Percentiles rank a stretch among this genome's conserved stretches.
Conservation (phyloP, 2,329 filamentous ascomycete genomes). For the Alternaria sp. region DNA sequence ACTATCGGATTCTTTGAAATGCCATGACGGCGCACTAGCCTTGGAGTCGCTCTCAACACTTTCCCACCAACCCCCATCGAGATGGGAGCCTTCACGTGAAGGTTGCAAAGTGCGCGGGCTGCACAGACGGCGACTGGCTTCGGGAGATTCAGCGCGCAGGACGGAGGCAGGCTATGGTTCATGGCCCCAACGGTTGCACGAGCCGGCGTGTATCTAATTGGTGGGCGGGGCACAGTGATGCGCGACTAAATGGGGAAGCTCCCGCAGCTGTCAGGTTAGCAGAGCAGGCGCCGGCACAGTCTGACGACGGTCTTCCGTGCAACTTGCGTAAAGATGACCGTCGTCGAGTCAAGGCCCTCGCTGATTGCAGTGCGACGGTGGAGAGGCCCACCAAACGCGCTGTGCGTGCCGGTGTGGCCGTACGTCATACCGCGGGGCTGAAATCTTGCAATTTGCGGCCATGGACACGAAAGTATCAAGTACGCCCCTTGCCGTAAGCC, state of each 20-base stretch:
- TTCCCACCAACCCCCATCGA: background rate
- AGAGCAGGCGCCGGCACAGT: background rate
- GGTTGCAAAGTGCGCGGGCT: background rate
- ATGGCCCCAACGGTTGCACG: slow-evolving; percentile 1
- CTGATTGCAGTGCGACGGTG: slow-evolving; percentile 5
- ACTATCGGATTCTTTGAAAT: slow-evolving; percentile 16
- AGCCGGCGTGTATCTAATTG: background rate
- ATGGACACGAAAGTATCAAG: slow-evolving; percentile 2
- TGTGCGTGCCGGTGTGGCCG: slow-evolving; percentile 6
- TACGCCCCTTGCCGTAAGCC: slow-evolving; percentile 1
- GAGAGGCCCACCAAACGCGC: slow-evolving; percentile 7
- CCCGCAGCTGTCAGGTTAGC: slow-evolving; percentile 3
- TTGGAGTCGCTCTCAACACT: slow-evolving; percentile 1
- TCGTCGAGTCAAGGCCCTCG: slow-evolving; percentile 1
- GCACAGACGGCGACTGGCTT: background rate
- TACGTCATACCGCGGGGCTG: slow-evolving; percentile 20
- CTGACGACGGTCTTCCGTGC: background rate
- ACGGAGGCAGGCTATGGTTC: background rate
- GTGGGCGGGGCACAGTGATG: slow-evolving; percentile 1
- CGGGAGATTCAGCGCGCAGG: background rate
- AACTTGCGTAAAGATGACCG: slow-evolving; percentile 11
- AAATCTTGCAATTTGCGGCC: slow-evolving; percentile 18
- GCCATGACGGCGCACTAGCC: slow-evolving; percentile 7
- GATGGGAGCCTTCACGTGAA: background rate
- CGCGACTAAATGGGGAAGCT: slow-evolving; percentile 6